Conservation (phyloP, 2,329 filamentous ascomycete species). For the Aspergillus glaucus region DNA sequence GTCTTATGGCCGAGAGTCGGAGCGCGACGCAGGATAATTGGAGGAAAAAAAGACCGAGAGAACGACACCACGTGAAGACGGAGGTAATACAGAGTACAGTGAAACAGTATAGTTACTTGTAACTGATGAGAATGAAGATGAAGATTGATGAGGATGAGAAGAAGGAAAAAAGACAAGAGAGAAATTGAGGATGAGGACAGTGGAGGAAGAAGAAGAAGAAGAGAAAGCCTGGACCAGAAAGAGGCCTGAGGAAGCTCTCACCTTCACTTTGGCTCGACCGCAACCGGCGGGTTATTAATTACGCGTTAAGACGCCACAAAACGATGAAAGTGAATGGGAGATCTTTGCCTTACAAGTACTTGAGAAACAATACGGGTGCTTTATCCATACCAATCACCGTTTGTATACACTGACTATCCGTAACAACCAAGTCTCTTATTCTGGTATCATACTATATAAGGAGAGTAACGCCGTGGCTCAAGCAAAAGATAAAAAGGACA, state of each 20-base stretch:
- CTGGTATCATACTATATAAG: slow-evolving; percentile 22
- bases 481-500: slow-evolving; percentile 1
- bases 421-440: slow-evolving; percentile 13
- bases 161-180: slow-evolving; percentile 1
- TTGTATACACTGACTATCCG: slow-evolving; percentile 11
- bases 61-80: background rate
- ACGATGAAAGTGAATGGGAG: background rate
- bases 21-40: background rate
- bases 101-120: too few species aligned
- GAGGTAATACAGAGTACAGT: background rate
- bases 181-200: slow-evolving; percentile 1
- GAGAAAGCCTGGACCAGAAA: background rate
- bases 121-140: background rate
- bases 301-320: background rate
- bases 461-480: slow-evolving; percentile 3
- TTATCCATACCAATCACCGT: background rate
- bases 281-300: background rate
- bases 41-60: background rate
- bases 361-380: background rate
- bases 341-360: background rate
- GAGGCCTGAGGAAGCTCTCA: background rate
- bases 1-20: background rate
- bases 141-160: background rate
- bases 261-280: background rate
- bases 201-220: slow-evolving; percentile 3